Percentiles rank a stretch among this genome's conserved stretches.
Evolutionary conservation across 495 filamentous ascomycete genomes (phyloP).

Genomic region (Chlorociboria aeruginascens): DNA sequence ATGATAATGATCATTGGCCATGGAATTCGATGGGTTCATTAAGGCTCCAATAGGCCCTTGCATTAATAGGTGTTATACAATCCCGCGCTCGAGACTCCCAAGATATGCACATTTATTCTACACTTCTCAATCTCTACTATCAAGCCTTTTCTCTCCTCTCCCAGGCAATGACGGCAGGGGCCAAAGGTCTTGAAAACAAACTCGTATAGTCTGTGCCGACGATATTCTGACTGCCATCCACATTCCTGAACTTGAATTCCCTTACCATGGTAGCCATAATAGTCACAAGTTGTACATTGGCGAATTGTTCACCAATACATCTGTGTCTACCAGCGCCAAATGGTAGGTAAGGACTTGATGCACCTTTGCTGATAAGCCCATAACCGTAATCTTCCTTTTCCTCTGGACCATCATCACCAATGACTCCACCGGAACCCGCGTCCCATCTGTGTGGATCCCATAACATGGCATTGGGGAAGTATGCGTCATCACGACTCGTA

Average conservation of each 20-base stretch:
- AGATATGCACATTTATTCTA: conserved; percentile 10
- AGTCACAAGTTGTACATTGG: conserved; percentile 79
- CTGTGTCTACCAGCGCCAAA: conserved; percentile 90
- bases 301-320: conserved; percentile 96
- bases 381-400: conserved; percentile 88
- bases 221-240: conserved; percentile 53
- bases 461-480: conserved; percentile 66
- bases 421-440: conserved; percentile 33
- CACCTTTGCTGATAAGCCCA: conserved; percentile 82
- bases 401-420: conserved; percentile 43
- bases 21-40: not conserved
- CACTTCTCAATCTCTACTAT: not conserved
- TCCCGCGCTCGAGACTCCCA: conserved; percentile 8
- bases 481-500: conserved; percentile 50
- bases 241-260: conserved; percentile 59
- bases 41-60: not conserved
- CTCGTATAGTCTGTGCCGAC: conserved; percentile 80
- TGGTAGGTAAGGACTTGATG: conserved; percentile 77
- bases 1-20: not conserved
- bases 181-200: conserved; percentile 48
- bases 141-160: conserved; percentile 36
- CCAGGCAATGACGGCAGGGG: conserved; percentile 55
- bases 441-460: conserved; percentile 95
- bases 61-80: not conserved
- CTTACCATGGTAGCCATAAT: conserved; percentile 74